Base-by-base conservation (phyloP, 179 eudicot species). In the Amaranthus tricolor region DNA sequence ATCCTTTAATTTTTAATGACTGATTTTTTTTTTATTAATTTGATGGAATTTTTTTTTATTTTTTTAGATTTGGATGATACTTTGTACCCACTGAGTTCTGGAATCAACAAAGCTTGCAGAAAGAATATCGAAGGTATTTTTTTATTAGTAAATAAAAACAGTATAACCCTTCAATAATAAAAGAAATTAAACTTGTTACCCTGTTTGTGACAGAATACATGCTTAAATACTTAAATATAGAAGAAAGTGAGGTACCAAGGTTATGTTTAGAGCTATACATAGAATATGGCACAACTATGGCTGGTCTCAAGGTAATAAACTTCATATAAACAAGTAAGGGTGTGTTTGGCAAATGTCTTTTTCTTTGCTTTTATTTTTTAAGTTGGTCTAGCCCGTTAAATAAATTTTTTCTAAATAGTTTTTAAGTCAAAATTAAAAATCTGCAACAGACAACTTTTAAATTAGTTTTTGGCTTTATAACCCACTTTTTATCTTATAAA, bases 231-330 rank as follows among this genome's bases (percentile, higher is more conserved):
- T 83, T 94, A 84, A 77, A 85, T 54, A 88, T 94, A 47, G 94
- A 90, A 11, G 89, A 92, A 88, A 82, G 76, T 79, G 85, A 84
- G 77, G 90, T 94, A 48, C 94, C 97, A 16, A 86, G 71, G 76
- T 84, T 92, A 91, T 94, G 98, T 58, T 74, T 94, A 53, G 97
- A 94, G 13, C 78, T 94, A 71, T 94, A 94, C 78, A 86, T 80
- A 77, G 97, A 94, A 82, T 71, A 94, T 56, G 97, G 98, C 69
- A 94, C 98, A 47, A 94, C 98, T 13, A 90, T 94, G 98, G 98
- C 97, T 43, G 98, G 98, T 62, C 88, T 94, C n/a, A 94, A 92
- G 98, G 98, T 92, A 19, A 77, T 65, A 67, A 60, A 21, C 54
- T 45, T 17, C 24, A 7, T 0, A 16, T 65, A 54, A 57, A 10